Percentiles rank a stretch among this genome's conserved stretches.
These are phyloP conservation scores for Crucihimalaya himalaica DNA, from an alignment of 345 rosid genomes.

Conservation along the genomic window DNA sequence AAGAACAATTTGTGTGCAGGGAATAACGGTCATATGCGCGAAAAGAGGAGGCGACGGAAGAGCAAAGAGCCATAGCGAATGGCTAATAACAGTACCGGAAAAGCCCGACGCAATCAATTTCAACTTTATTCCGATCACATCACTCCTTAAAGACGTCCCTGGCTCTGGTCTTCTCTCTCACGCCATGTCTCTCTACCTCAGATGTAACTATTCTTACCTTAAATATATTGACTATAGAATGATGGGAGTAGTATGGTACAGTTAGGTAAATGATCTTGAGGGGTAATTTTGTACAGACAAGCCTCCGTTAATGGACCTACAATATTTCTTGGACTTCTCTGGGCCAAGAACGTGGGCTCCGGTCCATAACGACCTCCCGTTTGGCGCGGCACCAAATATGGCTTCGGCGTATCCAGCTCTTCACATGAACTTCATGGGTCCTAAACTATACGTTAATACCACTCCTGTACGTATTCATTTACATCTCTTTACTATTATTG, in stretches of 20 bases:
- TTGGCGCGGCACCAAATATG: conserved; percentile 73
- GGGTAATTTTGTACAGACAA: conserved; percentile 55
- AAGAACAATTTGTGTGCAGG: conserved; percentile 47
- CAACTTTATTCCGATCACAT: conserved; percentile 84
- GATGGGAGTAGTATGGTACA: neutral
- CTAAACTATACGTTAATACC: conserved; percentile 82
- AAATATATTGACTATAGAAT: neutral
- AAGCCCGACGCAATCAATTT: conserved; percentile 75
- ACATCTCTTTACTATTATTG: neutral
- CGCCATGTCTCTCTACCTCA: conserved; percentile 91
- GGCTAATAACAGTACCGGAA: conserved; percentile 81
- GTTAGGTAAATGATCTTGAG: neutral
- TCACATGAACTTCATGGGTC: conserved; percentile 71
- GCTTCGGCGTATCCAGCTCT: conserved; percentile 61
- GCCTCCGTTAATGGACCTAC: conserved; percentile 74
- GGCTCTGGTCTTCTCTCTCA: conserved; percentile 89
- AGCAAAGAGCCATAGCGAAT: conserved; percentile 64
- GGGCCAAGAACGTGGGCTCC: conserved; percentile 88
- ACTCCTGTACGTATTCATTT: conserved; percentile 49
- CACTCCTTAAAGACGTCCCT: conserved; percentile 72
- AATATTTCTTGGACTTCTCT: conserved; percentile 78
- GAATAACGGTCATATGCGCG: conserved; percentile 67
- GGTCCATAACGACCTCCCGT: conserved; percentile 81
- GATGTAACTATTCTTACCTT: conserved; percentile 52
- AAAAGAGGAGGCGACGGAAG: conserved; percentile 79